Evolutionary conservation across 2,329 filamentous ascomycete species (phyloP).

Genomic region (Clarireedia hainanense): DNA sequence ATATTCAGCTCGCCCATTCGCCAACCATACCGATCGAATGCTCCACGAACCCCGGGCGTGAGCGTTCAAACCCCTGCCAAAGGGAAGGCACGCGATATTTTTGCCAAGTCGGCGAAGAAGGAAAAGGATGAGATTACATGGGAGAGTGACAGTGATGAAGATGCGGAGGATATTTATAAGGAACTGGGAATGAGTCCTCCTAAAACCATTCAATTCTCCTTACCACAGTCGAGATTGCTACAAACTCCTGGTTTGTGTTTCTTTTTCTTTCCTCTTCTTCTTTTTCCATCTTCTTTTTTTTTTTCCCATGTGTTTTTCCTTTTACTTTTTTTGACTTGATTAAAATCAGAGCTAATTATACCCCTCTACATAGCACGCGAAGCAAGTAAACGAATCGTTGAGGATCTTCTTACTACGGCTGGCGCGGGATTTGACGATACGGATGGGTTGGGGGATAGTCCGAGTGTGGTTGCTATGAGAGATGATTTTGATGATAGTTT

Average conservation of each 20-base stretch:
- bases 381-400: conserved; percentile 73
- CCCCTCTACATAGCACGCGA: conserved; percentile 53
- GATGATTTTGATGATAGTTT: conserved; percentile 56
- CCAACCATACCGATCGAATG: conserved; percentile 22
- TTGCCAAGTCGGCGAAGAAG: conserved; percentile 28
- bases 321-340: neutral
- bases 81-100: conserved; percentile 43
- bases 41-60: conserved; percentile 68
- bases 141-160: conserved; percentile 59
- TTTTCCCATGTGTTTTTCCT: too few species aligned
- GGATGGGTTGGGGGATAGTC: conserved; percentile 46
- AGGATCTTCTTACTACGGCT: conserved; percentile 69
- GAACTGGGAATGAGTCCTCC: conserved; percentile 73
- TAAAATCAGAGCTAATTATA: neutral
- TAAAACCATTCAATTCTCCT: conserved; percentile 82
- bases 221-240: conserved; percentile 68
- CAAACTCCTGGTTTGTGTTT: conserved; percentile 64
- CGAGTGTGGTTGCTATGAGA: conserved; percentile 58
- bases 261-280: too few species aligned
- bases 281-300: too few species aligned
- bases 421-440: conserved; percentile 59
- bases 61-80: conserved; percentile 73
- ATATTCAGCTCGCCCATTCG: conserved; percentile 72
- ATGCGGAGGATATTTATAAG: conserved; percentile 50
- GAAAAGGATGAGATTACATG: conserved; percentile 54